These are phyloP conservation scores for Claviceps pazoutovae DNA, from an alignment of 2,329 filamentous ascomycete genomes.

Conservation along the genomic window DNA sequence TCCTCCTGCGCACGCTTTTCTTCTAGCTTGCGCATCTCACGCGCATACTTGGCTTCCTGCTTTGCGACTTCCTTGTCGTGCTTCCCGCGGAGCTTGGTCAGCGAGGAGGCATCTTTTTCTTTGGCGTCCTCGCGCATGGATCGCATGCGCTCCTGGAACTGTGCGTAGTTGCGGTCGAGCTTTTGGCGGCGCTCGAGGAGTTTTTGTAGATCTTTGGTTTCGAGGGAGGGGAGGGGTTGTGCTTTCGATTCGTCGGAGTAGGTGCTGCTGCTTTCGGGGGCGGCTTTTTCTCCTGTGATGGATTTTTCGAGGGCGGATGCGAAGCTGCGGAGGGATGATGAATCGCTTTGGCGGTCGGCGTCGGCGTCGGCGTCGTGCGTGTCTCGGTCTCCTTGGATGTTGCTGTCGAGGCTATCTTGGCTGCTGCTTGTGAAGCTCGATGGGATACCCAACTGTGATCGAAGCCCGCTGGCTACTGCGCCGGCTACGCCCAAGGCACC, in stretches of 20 bases:
- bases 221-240: conserved; percentile 19
- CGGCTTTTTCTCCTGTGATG: conserved; percentile 15
- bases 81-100: conserved; percentile 47
- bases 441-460: conserved; percentile 16
- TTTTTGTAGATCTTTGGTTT: conserved; percentile 50
- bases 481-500: conserved; percentile 37
- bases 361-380: conserved; percentile 8
- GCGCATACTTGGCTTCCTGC: conserved; percentile 51
- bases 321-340: conserved; percentile 34
- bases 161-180: conserved; percentile 48
- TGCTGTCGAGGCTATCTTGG: conserved; percentile 13
- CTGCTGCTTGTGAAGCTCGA: conserved; percentile 14
- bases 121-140: conserved; percentile 32
- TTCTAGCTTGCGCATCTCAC: conserved; percentile 50
- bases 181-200: conserved; percentile 46
- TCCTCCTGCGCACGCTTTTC: conserved; percentile 49
- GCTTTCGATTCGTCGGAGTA: conserved; percentile 26
- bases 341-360: conserved; percentile 22
- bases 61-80: conserved; percentile 50
- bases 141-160: conserved; percentile 34
- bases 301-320: conserved; percentile 31
- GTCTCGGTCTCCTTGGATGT: conserved; percentile 14
- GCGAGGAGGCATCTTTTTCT: conserved; percentile 33
- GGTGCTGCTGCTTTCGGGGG: conserved; percentile 8
- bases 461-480: conserved; percentile 25